Base-by-base conservation (phyloP, 1,284 basidiomycete genomes). In the Leccinum pallidistipes region DNA sequence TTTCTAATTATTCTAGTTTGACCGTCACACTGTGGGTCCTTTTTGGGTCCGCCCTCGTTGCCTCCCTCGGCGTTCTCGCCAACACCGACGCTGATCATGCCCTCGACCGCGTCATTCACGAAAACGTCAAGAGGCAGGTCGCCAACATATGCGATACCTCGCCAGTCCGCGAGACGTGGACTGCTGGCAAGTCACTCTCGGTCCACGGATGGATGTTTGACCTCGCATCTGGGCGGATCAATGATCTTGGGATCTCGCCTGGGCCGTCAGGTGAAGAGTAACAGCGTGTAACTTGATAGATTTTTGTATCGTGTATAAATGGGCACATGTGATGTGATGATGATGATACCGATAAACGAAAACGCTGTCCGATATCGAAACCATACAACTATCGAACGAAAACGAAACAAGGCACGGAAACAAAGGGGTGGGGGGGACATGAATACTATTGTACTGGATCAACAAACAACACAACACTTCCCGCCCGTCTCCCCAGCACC, bases 121-220 rank as follows among this genome's bases (percentile, higher is more conserved):
- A 27, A 27, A 27, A 6, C 27, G 4, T 27, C 27, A 27, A 27
- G 27, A 6, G 27, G 27, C 27, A 27, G 27, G 27, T 27, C 27
- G 78, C 82, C 63, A 91, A 91, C 71, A 79, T 97, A 29, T 83
- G 83, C 62, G 77, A 83, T 59, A 81, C 86, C 24, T 79, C 84
- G 43, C 82, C 87, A 3, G 83, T 98, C 56, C 73, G 77, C 66
- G 74, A 83, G 58, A 92, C 91, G 49, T 97, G 94, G 94, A 81
- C 78, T 1, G 74, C 80, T 59, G 84, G 84, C 34, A 87, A 84
- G 74, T 77, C 82, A n/a, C 79, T 95, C 54, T 55, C 36, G 38
- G 27, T 43, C 54, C 52, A 53, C n/a, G 52, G 52, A 2, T 94
- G 90, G 90, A 84, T 95, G 45, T 95, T 93, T 74, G 86, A 93